These are phyloP conservation scores for Tuber umbilicatum DNA, from an alignment of 495 filamentous ascomycete species.

Conservation along the genomic window DNA sequence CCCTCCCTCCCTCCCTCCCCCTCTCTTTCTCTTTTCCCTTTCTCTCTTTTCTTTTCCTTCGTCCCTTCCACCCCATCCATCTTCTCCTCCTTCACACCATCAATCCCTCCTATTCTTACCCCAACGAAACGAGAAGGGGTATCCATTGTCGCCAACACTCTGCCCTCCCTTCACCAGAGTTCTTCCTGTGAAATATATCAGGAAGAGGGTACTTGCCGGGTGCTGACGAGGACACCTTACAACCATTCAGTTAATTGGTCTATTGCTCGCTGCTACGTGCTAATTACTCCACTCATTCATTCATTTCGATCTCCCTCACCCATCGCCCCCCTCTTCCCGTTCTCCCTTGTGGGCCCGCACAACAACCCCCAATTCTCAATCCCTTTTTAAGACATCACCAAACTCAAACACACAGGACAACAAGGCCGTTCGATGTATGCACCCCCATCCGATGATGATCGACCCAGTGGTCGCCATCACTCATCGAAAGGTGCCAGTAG, in stretches of 20 bases:
- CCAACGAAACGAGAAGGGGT: not conserved
- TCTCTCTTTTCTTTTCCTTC: constrained; percentile 29
- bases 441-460: constrained; percentile 33
- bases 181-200: not conserved
- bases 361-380: not conserved
- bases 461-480: constrained; percentile 32
- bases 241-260: constrained; percentile 6
- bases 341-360: not conserved
- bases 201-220: not conserved
- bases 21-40: constrained; percentile 36
- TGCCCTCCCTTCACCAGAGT: not conserved
- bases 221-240: constrained; percentile 2
- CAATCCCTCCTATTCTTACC: constrained; percentile 1
- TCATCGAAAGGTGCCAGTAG: constrained; percentile 24
- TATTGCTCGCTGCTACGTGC: not conserved
- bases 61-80: constrained; percentile 14
- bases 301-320: constrained; percentile 4
- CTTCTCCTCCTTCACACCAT: constrained; percentile 10
- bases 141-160: not conserved
- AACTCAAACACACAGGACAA: not conserved
- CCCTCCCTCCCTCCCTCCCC: constrained; percentile 35
- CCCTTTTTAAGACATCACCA: not conserved
- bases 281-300: not conserved
- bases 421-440: constrained; percentile 24
- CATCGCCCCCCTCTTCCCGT: constrained; percentile 1